A percentile compares a stretch with the other conserved stretches of the same genome.
Conservation (phyloP, 2,329 filamentous ascomycete genomes). For the Colletotrichum eleusines region DNA sequence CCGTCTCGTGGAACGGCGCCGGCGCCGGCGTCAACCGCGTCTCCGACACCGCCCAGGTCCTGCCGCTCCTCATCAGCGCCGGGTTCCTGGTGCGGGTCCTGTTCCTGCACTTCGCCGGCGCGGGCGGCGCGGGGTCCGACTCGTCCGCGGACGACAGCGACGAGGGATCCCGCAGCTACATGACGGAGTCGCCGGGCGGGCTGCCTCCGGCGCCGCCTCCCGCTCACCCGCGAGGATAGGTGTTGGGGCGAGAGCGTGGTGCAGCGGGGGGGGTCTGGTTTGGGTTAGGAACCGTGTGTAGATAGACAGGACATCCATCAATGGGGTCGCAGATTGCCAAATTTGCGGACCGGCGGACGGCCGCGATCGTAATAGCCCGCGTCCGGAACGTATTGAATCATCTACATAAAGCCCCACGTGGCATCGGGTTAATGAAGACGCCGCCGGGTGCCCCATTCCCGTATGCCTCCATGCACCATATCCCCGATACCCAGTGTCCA, state of each 20-base stretch:
- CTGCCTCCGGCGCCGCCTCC: conserved; percentile 30
- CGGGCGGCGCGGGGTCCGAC: conserved; percentile 30
- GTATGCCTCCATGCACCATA: no score
- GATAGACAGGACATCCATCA: neutral
- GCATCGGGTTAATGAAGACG: no score
- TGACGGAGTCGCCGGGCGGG: conserved; percentile 27
- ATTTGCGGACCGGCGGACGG: neutral
- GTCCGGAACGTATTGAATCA: neutral
- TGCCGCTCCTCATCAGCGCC: conserved; percentile 50
- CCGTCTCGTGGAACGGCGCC: conserved; percentile 51
- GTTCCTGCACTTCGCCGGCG: conserved; percentile 44
- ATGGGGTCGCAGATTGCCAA: neutral
- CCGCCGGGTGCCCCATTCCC: no score
- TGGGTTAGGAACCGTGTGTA: neutral
- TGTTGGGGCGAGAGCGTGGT: neutral
- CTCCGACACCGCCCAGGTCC: conserved; percentile 47
- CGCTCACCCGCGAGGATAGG: conserved; percentile 13
- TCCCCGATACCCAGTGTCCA: no score
- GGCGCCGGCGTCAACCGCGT: conserved; percentile 44
- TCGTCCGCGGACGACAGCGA: conserved; percentile 33
- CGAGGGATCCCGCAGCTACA: conserved; percentile 23
- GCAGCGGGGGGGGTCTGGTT: neutral
- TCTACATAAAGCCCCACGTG: no score
- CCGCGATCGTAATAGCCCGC: no score
- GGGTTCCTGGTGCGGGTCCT: conserved; percentile 47